A percentile compares a stretch with the other conserved stretches of the same genome.
Conservation (phyloP, 2,329 filamentous ascomycete genomes). For the Fusarium coffeatum region DNA sequence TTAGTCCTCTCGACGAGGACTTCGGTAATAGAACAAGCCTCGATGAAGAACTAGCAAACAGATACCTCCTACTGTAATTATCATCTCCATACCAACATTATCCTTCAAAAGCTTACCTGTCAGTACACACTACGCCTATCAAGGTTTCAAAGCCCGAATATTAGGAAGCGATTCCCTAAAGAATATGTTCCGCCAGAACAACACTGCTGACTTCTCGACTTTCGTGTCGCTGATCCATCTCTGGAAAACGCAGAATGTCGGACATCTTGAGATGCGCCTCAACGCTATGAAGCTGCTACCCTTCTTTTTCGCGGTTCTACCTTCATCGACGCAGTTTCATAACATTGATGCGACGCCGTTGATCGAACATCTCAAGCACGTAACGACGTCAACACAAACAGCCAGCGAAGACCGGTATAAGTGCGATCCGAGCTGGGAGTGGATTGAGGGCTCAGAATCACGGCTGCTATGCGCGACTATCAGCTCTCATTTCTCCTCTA, state of each 20-base stretch:
- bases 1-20: constrained; percentile 13
- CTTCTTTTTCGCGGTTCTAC: constrained; percentile 32
- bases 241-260: constrained; percentile 39
- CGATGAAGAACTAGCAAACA: constrained; percentile 39
- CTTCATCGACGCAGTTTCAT: constrained; percentile 1
- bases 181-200: constrained; percentile 17
- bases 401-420: not conserved
- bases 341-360: constrained; percentile 24
- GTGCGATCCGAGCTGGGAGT: constrained; percentile 38
- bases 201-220: constrained; percentile 9
- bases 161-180: constrained; percentile 17
- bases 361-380: constrained; percentile 28
- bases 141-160: constrained; percentile 41
- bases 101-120: not conserved
- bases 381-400: constrained; percentile 16
- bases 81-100: fast-evolving
- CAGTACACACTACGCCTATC: constrained; percentile 34
- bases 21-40: not conserved
- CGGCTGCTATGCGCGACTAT: constrained; percentile 22
- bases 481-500: constrained; percentile 32
- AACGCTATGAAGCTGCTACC: constrained; percentile 32
- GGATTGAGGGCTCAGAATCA: constrained; percentile 42
- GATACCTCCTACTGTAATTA: constrained; percentile 39
- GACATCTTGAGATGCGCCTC: constrained; percentile 28
- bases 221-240: constrained; percentile 31